Evolutionary conservation across 257 asterid species (phyloP).

Genomic region (Jaltomata sinuosa): DNA sequence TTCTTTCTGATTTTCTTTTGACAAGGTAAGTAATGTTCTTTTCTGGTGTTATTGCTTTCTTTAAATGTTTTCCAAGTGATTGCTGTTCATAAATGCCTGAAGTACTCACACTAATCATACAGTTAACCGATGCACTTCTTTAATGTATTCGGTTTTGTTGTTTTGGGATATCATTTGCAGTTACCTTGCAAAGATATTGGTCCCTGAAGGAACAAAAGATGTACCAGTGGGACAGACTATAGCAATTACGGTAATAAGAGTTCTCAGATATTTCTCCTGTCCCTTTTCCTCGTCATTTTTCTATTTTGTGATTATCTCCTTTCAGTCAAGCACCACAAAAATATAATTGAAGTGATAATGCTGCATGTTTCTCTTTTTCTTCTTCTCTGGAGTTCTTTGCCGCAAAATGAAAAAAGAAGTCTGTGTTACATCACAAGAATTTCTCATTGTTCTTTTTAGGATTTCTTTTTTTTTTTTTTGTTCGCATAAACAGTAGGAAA

Average conservation of each 20-base stretch:
- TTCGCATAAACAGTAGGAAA: not conserved
- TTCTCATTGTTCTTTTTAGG: not conserved
- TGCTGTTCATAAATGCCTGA: not conserved
- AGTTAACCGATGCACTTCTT: not conserved
- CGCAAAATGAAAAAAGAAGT: not conserved
- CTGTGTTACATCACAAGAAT: not conserved
- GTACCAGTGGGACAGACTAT: constrained; percentile 96
- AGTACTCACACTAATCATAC: not conserved
- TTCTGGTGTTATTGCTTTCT: not conserved
- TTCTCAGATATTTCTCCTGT: constrained; percentile 14
- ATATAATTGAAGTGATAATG: not conserved
- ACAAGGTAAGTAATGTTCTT: not conserved
- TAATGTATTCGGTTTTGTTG: not conserved
- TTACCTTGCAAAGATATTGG: constrained; percentile 86
- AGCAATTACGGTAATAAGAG: constrained; percentile 73
- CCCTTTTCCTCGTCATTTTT: not conserved
- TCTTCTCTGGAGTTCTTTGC: not conserved
- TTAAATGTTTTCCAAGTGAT: not conserved
- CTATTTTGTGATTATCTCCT: not conserved
- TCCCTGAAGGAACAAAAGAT: constrained; percentile 95
- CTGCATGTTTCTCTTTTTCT: not conserved
- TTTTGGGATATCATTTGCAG: constrained; percentile 30
- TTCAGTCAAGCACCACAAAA: not conserved
- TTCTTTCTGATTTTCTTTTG: not conserved
- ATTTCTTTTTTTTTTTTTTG: not conserved